Base-by-base conservation (phyloP, 306 rosid genomes). In the Rosa lucieae region DNA sequence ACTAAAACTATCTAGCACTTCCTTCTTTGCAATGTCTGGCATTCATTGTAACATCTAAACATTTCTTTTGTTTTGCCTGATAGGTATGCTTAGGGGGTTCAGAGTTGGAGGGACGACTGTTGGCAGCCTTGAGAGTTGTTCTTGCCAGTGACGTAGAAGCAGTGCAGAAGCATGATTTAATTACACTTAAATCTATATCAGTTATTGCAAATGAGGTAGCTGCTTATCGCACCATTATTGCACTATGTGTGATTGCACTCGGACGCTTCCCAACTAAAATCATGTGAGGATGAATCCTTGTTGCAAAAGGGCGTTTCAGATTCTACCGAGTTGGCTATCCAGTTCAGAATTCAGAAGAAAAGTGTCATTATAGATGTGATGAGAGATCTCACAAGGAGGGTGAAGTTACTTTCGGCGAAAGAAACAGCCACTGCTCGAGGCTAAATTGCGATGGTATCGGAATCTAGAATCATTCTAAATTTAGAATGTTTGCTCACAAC, bases 181-280 rank as follows among this genome's bases (percentile, higher is more conserved):
- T 80, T 49, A 76, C 85, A 10, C 92, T 92, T 70, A 82, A 89
- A 89, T 95, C 94, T 65, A 52, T 89, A 53, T 84, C 90, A 70
- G 87, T 85, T 26, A 79, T 88, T 83, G 88, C 89, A 84, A 92
- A 82, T 69, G 98, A 95, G 71, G 74, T 84, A 23, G 91, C 96
- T 37, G 87, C 88, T 10, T 86, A 91, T 37, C 98, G 97, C 9
- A 89, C 99, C 23, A 2, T 87, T 29, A 85, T 95, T 49, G 95
- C 93, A 1, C 77, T 95, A 13, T 95, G 98, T 74, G 92, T 88
- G 85, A 91, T 95, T 83, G 99, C 98, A 68, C 83, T 95, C 20
- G 90, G 86, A 72, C 97, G 92, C 83, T 95, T 95, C 82, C 98
- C 99, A 21, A 91, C 99, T 73, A 87, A 92, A 87, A 87, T 91